phyloP scores from a whole-genome alignment of 306 rosid genomes.

The Vigna trinervia region DNA sequence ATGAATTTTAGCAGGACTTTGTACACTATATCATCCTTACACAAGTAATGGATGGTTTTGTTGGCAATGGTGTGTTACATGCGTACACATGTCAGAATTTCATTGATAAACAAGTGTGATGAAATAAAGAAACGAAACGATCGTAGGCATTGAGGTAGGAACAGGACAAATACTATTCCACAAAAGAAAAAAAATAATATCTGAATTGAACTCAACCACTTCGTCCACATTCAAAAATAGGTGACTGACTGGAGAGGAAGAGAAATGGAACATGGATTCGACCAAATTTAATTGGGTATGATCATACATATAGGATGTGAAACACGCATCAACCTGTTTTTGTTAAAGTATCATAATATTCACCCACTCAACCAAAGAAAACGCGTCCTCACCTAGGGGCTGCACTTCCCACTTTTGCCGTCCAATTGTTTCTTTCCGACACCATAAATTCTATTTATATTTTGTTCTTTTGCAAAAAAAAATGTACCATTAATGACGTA shows the following conservation, averaged over 20 bases:
- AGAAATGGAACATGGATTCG: constrained; percentile 26
- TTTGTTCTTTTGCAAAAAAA: background rate
- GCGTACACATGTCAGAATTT: constrained; percentile 8
- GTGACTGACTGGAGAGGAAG: constrained; percentile 29
- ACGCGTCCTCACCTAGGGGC: constrained; percentile 52
- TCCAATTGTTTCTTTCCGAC: constrained; percentile 31
- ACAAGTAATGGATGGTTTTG: background rate
- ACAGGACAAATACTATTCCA: constrained; percentile 16
- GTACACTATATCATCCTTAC: background rate
- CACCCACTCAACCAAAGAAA: constrained; percentile 54
- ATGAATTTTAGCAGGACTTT: background rate
- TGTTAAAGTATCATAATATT: constrained; percentile 37
- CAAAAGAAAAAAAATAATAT: background rate
- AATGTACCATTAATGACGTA: no score
- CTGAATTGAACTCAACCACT: constrained; percentile 26
- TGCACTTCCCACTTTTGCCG: constrained; percentile 1
- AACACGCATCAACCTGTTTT: background rate
- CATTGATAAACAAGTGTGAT: constrained; percentile 9
- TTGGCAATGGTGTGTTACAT: background rate
- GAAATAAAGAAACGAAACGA: constrained; percentile 10
- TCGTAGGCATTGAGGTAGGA: background rate
- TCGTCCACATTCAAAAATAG: constrained; percentile 31
- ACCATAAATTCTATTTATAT: background rate
- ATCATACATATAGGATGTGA: constrained; percentile 22
- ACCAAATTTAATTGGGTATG: constrained; percentile 9